These are phyloP conservation scores for Phytophthora constricta DNA, from an alignment of 352 stramenopile species.

Conservation along the genomic window DNA sequence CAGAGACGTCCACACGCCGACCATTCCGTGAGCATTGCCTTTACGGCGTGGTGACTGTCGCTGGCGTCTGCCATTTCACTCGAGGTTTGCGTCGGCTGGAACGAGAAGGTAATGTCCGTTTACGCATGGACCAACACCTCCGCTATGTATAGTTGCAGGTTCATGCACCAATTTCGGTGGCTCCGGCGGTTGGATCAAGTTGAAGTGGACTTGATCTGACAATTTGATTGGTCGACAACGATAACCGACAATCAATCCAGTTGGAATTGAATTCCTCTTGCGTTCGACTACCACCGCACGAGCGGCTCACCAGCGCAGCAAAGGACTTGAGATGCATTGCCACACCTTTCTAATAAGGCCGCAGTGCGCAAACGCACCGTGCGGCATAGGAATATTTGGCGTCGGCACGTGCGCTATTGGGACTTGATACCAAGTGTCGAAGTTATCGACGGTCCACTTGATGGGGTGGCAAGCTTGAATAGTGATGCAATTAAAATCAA, in stretches of 20 bases:
- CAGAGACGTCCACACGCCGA: conserved; percentile 42
- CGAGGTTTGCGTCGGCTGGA: not conserved
- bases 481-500: not conserved
- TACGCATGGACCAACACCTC: too few species aligned
- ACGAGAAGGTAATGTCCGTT: too few species aligned
- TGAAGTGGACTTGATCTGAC: conserved; percentile 16
- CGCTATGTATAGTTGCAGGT: conserved; percentile 16
- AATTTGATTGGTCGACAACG: not conserved
- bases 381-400: conserved; percentile 18
- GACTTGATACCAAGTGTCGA: conserved; percentile 3
- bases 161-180: not conserved
- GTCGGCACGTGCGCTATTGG: conserved; percentile 17
- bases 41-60: conserved; percentile 52
- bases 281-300: not conserved
- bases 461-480: not conserved
- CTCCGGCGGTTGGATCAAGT: conserved; percentile 18
- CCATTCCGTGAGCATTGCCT: conserved; percentile 53
- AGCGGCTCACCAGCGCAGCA: too few species aligned
- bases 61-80: conserved; percentile 30
- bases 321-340: too few species aligned
- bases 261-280: not conserved
- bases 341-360: not conserved
- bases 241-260: not conserved
- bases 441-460: conserved; percentile 9
- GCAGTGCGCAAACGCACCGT: not conserved